Conservation (phyloP, 495 filamentous ascomycete genomes). For the Pseudoneurospora amorphoporcata region DNA sequence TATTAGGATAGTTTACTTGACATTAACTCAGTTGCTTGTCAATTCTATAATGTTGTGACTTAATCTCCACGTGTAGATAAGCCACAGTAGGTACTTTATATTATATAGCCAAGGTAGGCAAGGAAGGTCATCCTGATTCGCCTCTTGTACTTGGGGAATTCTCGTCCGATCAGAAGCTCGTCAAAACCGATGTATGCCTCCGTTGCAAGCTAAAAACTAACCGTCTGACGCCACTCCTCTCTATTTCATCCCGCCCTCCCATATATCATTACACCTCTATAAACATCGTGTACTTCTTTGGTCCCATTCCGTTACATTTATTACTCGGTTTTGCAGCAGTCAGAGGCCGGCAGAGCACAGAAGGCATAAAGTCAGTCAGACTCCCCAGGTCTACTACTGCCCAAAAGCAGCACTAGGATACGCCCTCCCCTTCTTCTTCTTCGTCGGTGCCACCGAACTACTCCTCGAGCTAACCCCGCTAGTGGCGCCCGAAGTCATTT, state of each 20-base stretch:
- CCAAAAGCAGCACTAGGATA: constrained; percentile 45
- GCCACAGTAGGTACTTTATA: neutral
- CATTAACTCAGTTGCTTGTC: neutral
- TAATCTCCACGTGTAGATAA: neutral
- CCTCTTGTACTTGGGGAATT: neutral
- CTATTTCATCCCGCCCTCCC: neutral
- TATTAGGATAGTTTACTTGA: neutral
- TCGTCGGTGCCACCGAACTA: constrained; percentile 23
- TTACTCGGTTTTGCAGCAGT: too few species aligned
- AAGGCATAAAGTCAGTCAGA: neutral
- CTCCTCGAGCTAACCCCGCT: constrained; percentile 36
- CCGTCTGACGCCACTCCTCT: neutral
- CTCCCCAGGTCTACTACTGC: constrained; percentile 6
- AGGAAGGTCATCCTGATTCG: neutral
- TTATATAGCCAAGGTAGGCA: neutral
- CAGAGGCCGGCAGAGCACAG: too few species aligned
- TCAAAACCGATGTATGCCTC: neutral
- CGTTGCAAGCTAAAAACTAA: neutral
- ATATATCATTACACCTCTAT: neutral
- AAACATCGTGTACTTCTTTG: neutral
- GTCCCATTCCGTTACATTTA: neutral
- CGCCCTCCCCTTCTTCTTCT: constrained; percentile 39
- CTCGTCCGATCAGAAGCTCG: neutral
- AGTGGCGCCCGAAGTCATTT: neutral
- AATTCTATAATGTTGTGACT: neutral